phyloP scores from a whole-genome alignment of 2,329 filamentous ascomycete species.

The Sporothrix sp. region DNA sequence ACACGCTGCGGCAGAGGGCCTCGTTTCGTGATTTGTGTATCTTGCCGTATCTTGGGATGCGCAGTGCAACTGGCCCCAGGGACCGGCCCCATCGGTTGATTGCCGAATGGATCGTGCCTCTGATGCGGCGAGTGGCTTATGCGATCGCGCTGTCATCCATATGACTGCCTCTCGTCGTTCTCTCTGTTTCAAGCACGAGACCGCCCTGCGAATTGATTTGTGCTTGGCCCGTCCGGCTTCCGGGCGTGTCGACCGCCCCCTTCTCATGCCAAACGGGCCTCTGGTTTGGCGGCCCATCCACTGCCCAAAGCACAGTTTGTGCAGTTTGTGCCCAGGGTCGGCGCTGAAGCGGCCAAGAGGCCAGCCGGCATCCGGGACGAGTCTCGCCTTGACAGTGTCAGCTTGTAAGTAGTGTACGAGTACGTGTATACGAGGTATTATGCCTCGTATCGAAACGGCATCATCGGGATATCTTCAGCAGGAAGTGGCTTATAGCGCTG shows the following conservation, averaged over 20 bases:
- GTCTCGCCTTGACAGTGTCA: too few species aligned
- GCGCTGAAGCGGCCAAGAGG: background rate
- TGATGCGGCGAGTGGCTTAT: background rate
- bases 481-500: too few species aligned
- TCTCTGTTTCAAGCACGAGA: background rate
- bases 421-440: too few species aligned
- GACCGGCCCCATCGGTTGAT: background rate
- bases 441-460: too few species aligned
- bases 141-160: background rate
- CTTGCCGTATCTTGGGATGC: background rate
- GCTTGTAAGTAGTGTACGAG: too few species aligned
- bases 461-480: too few species aligned
- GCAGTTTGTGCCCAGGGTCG: slow-evolving; percentile 4
- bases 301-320: background rate
- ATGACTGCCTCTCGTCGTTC: background rate
- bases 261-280: background rate
- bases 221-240: background rate
- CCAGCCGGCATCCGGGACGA: background rate
- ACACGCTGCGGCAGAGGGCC: too few species aligned
- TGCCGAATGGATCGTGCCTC: background rate
- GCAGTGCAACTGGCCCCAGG: background rate
- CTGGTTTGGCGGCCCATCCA: background rate
- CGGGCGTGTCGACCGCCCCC: too few species aligned
- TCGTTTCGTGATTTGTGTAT: background rate
- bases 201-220: slow-evolving; percentile 6